These are phyloP conservation scores for Psilocybe sp. DNA, from an alignment of 768 basidiomycete species.

Conservation along the genomic window DNA sequence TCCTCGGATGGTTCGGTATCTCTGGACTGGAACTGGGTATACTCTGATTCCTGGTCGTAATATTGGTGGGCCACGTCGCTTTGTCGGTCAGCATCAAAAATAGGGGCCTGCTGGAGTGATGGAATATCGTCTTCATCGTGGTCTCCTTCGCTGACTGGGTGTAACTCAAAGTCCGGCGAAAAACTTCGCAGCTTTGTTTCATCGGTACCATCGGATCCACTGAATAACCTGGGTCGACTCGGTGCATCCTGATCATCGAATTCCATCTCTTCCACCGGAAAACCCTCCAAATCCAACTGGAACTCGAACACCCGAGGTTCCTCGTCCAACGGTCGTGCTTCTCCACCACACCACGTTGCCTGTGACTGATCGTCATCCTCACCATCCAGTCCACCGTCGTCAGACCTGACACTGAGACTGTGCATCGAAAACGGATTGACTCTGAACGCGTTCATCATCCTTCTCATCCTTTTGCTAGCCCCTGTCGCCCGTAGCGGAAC, in stretches of 20 bases:
- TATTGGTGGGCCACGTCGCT: neutral
- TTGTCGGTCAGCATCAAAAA: neutral
- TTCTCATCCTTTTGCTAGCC: slow-evolving; percentile 65
- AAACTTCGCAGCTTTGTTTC: slow-evolving; percentile 27
- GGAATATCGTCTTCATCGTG: slow-evolving; percentile 1
- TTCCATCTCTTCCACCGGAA: slow-evolving; percentile 6
- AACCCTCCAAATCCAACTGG: slow-evolving; percentile 43
- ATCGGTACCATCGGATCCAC: slow-evolving; percentile 7
- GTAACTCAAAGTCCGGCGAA: slow-evolving; percentile 37
- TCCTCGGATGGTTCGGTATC: too few relatives aligned
- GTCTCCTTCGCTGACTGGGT: slow-evolving; percentile 13
- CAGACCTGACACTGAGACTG: slow-evolving; percentile 24
- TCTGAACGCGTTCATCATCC: slow-evolving; percentile 77
- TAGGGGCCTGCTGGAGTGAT: neutral
- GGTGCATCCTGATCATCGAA: too few relatives aligned
- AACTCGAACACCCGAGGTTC: slow-evolving; percentile 66
- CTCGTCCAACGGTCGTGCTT: slow-evolving; percentile 57
- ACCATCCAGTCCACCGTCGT: slow-evolving; percentile 6
- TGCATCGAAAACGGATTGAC: slow-evolving; percentile 76
- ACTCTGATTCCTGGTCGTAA: too few relatives aligned
- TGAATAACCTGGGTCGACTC: too few relatives aligned
- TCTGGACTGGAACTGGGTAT: too few relatives aligned
- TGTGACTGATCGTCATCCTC: slow-evolving; percentile 28
- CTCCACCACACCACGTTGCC: slow-evolving; percentile 41
- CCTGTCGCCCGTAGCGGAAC: slow-evolving; percentile 78